A percentile compares a stretch with the other conserved stretches of the same genome.
Conservation (phyloP, 2,329 filamentous ascomycete species). For the Phyllosticta capitalensis region DNA sequence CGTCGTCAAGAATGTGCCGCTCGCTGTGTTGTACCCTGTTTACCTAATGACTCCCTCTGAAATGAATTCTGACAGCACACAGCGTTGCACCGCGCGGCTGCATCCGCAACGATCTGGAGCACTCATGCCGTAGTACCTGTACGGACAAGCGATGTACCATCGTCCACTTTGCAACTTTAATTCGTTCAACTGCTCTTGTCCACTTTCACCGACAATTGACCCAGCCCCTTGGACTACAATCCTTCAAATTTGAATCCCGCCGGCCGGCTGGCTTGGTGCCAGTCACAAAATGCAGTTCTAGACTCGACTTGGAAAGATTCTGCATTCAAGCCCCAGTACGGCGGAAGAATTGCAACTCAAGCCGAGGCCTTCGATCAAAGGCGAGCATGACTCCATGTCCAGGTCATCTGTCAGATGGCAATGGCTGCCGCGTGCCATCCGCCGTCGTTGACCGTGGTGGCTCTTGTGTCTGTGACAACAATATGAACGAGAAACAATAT, state of each 20-base stretch:
- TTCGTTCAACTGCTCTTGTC: neutral
- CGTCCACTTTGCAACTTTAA: neutral
- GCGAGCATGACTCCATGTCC: no score
- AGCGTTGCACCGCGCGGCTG: neutral
- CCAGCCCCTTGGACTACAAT: neutral
- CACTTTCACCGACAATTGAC: neutral
- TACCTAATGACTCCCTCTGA: neutral
- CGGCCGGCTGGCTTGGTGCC: neutral
- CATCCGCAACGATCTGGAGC: neutral
- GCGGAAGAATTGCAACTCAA: no score
- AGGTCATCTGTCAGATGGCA: no score
- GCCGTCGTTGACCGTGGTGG: no score
- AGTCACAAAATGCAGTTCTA: neutral
- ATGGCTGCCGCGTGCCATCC: no score
- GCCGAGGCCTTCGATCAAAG: no score
- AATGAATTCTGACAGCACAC: neutral
- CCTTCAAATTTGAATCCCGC: neutral
- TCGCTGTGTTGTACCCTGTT: neutral
- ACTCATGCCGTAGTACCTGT: neutral
- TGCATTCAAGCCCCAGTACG: no score
- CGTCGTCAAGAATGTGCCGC: neutral
- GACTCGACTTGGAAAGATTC: neutral
- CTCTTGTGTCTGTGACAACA: no score
- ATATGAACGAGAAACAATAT: no score
- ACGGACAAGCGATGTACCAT: neutral